A percentile compares a stretch with the other conserved stretches of the same genome.
Evolutionary conservation across 208 protist genomes (phyloP).

Genomic region (Wallacemonas sp.): DNA sequence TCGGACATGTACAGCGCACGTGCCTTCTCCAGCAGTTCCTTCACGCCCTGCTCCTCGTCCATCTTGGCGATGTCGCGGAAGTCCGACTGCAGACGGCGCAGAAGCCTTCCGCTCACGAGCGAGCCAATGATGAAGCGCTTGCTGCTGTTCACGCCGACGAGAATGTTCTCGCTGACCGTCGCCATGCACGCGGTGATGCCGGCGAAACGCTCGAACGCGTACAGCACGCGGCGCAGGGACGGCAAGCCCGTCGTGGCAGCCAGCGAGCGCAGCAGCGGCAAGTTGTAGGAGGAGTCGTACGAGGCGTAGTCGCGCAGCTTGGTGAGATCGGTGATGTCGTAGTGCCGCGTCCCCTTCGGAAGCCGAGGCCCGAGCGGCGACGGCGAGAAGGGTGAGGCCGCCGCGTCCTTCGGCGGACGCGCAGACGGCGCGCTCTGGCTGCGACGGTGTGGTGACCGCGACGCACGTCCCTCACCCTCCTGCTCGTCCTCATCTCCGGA

Average conservation of each 20-base stretch:
- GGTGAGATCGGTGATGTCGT: constrained; percentile 56
- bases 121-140: constrained; percentile 65
- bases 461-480: no score
- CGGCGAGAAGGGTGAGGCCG: not conserved
- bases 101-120: constrained; percentile 42
- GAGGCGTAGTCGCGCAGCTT: constrained; percentile 59
- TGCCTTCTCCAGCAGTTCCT: constrained; percentile 40
- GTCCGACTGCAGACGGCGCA: constrained; percentile 38
- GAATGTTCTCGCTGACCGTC: constrained; percentile 51
- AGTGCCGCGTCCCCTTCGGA: constrained; percentile 13
- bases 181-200: constrained; percentile 43
- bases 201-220: constrained; percentile 39
- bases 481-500: no score
- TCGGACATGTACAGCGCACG: constrained; percentile 48
- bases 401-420: no score
- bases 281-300: constrained; percentile 52
- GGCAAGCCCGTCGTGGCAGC: constrained; percentile 6
- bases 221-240: constrained; percentile 29
- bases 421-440: not conserved
- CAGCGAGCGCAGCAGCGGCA: constrained; percentile 35
- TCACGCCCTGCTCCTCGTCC: constrained; percentile 41
- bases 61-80: constrained; percentile 34
- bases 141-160: constrained; percentile 62
- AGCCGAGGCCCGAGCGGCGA: not conserved
- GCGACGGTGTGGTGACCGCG: not conserved